phyloP scores from a whole-genome alignment of 2,329 filamentous ascomycete genomes.

The Nectriaceae sp. region DNA sequence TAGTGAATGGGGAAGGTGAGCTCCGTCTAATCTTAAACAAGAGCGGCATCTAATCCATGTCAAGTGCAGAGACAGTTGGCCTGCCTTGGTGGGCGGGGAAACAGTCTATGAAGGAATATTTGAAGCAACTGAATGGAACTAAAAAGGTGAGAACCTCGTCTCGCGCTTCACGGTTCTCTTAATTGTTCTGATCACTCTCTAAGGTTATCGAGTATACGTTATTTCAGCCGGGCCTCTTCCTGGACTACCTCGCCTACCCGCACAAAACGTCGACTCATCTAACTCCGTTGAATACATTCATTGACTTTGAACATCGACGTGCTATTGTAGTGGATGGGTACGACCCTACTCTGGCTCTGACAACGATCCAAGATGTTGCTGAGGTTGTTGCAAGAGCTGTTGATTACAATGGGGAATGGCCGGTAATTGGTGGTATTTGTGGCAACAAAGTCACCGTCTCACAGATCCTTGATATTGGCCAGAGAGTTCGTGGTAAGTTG shows the following conservation, averaged over 20 bases:
- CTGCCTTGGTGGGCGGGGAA: constrained; percentile 37
- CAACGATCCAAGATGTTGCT: constrained; percentile 45
- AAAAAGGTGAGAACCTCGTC: constrained; percentile 34
- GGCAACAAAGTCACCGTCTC: constrained; percentile 37
- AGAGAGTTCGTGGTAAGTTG: constrained; percentile 35
- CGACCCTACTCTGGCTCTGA: constrained; percentile 45
- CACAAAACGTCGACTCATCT: constrained; percentile 48
- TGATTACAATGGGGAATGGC: constrained; percentile 47
- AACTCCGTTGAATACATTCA: constrained; percentile 35
- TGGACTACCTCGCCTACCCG: constrained; percentile 56
- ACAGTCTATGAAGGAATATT: constrained; percentile 48
- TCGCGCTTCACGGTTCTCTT: neutral
- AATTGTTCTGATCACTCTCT: neutral
- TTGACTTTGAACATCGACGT: constrained; percentile 44
- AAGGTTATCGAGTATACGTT: constrained; percentile 58
- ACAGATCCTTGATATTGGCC: constrained; percentile 42
- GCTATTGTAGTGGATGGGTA: constrained; percentile 45
- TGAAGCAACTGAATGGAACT: constrained; percentile 51
- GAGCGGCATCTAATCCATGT: neutral
- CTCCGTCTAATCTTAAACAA: constrained; percentile 1
- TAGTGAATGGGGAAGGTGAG: constrained; percentile 56
- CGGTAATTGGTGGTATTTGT: constrained; percentile 41
- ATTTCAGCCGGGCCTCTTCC: constrained; percentile 56
- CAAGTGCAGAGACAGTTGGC: neutral
- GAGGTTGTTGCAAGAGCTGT: constrained; percentile 41